phyloP scores from a whole-genome alignment of 2,329 filamentous ascomycete species.

The Cytospora leucostoma region DNA sequence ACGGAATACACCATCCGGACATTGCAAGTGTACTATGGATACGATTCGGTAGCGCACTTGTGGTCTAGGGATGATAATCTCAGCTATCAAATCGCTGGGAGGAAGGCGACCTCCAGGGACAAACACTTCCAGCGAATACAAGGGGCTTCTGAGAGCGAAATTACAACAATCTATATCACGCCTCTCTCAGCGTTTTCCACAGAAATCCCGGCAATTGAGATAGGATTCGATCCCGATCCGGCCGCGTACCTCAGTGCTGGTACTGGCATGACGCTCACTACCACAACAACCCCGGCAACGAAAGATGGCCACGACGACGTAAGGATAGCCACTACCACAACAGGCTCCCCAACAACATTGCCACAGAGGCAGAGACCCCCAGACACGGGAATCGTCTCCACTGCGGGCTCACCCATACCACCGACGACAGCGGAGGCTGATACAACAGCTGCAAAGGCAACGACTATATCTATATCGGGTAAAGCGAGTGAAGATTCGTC shows the following conservation, averaged over 20 bases:
- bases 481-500: not conserved
- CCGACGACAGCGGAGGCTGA: not conserved
- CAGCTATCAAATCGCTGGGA: not conserved
- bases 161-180: not conserved
- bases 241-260: no score
- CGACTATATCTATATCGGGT: not conserved
- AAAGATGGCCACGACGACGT: not conserved
- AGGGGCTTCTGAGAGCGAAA: no score
- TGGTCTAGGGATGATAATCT: not conserved
- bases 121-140: not conserved
- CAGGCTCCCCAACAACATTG: not conserved
- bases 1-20: conserved; percentile 19
- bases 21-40: not conserved
- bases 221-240: no score
- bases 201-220: no score
- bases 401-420: not conserved
- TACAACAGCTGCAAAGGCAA: not conserved
- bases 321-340: not conserved
- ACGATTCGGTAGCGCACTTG: not conserved
- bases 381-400: no score
- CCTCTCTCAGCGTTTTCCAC: no score
- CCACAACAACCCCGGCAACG: not conserved
- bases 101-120: not conserved
- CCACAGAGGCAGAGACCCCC: no score
- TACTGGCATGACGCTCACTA: no score